phyloP scores from a whole-genome alignment of 1,284 basidiomycete genomes.

The Rhodofomes roseus region DNA sequence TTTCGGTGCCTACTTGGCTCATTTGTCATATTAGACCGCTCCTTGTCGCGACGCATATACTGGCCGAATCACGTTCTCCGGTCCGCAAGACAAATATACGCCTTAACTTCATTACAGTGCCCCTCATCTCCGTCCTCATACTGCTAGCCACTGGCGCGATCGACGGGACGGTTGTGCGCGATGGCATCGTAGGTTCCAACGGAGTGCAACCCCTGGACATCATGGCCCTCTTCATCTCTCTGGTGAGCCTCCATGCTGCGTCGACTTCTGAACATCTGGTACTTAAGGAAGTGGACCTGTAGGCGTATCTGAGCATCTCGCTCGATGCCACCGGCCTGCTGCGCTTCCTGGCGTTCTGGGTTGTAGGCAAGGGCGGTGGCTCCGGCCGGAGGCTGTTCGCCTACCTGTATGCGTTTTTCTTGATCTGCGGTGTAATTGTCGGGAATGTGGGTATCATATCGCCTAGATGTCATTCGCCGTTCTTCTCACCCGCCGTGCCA shows the following conservation, averaged over 20 bases:
- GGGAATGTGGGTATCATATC: slow-evolving; percentile 60
- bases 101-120: slow-evolving; percentile 71
- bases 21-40: slow-evolving; percentile 8
- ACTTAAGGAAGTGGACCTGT: neutral
- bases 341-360: slow-evolving; percentile 84
- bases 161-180: slow-evolving; percentile 55
- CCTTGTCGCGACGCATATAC: slow-evolving; percentile 20
- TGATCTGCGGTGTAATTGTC: slow-evolving; percentile 73
- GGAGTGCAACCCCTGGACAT: slow-evolving; percentile 92
- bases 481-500: neutral
- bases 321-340: slow-evolving; percentile 89
- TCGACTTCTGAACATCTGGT: neutral
- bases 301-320: slow-evolving; percentile 92
- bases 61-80: slow-evolving; percentile 24
- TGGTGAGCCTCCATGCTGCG: slow-evolving; percentile 39
- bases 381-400: slow-evolving; percentile 68
- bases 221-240: slow-evolving; percentile 86
- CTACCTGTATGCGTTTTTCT: slow-evolving; percentile 33
- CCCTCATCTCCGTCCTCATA: slow-evolving; percentile 75
- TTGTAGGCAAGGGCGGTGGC: slow-evolving; percentile 73
- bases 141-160: slow-evolving; percentile 78
- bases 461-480: neutral
- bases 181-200: slow-evolving; percentile 71
- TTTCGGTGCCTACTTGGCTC: slow-evolving; percentile 41
- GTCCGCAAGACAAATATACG: slow-evolving; percentile 36